phyloP scores from a whole-genome alignment of 345 rosid species.

The Eucalyptus polybractea region DNA sequence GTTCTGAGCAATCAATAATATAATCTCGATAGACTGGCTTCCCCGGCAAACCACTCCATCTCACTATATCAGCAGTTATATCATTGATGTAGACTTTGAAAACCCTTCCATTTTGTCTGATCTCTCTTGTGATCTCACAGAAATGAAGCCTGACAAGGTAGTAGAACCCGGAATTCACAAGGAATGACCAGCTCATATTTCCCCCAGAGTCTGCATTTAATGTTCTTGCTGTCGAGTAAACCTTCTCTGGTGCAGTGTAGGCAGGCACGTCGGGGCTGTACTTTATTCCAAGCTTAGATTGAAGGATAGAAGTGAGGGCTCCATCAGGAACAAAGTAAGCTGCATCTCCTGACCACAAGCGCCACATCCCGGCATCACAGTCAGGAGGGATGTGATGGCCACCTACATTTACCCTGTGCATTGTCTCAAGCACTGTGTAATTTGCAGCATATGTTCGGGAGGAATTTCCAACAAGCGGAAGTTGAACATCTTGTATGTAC shows the following conservation, averaged over 20 bases:
- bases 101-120: not conserved
- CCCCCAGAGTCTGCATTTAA: not conserved
- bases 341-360: conserved; percentile 6
- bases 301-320: not conserved
- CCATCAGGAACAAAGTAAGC: not conserved
- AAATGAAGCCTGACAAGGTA: conserved; percentile 14
- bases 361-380: conserved; percentile 2
- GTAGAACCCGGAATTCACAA: conserved; percentile 10
- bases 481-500: not conserved
- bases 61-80: not conserved
- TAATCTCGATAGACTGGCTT: conserved; percentile 12
- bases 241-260: conserved; percentile 4
- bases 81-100: conserved; percentile 4
- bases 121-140: not conserved
- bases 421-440: not conserved
- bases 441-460: not conserved
- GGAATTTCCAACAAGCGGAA: not conserved
- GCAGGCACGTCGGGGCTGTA: not conserved
- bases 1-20: not conserved
- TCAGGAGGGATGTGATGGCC: not conserved
- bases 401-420: conserved; percentile 11
- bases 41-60: not conserved
- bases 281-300: not conserved
- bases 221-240: conserved; percentile 7
- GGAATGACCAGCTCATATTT: conserved; percentile 15